Evolutionary conservation across 768 basidiomycete species (phyloP), one percentile per base, ranked within the genome.

Genomic region (Boletus patriciae): DNA sequence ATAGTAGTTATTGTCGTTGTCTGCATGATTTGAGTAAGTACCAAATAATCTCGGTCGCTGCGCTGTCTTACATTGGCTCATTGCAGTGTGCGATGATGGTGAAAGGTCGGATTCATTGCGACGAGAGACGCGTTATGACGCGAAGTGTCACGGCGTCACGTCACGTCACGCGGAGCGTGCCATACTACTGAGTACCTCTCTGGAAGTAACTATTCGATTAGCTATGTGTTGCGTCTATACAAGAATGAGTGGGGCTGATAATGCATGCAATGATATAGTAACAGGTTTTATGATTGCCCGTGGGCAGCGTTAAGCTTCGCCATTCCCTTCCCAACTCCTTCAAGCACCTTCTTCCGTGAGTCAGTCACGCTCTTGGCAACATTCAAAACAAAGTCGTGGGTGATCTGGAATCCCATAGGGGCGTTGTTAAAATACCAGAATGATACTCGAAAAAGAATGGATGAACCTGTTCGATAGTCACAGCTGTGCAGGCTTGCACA

Each of bases 281-380:
- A 36, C 2, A 8, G 19, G 48, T 33, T 31, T 59, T 51, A 74
- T 54, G 62, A 49, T 55, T 73, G 63, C 38, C 67, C 64, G 42
- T 82, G 76, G 12, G 71, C 74, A 37, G 76, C 70, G 63, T 74
- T 76, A 45, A 87, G 69, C 48, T 82, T 83, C n/a, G 70, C 64
- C 53, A 88, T 77, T 18, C 91, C 90, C 66, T 87, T 90, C 29
- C 83, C 85, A 41, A 86, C 74, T 27, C 89, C 90, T 53, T 89
- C 88, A 21, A 84, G 70, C 8, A 87, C 81, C 70, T 84, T 88
- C 69, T 82, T 88, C 41, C 86, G 84, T 4, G 90, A 75, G 27
- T 93, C 90, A 7, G 77, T 80, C 38, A 87, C 71, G 63, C 77
- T 87, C 75, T 88, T 90, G 13, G 81, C 82, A 27, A 87, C 70